Percentiles rank a stretch among this genome's conserved stretches.
Conservation (phyloP, 2,329 filamentous ascomycete species). For the Lecanosticta acicola region DNA sequence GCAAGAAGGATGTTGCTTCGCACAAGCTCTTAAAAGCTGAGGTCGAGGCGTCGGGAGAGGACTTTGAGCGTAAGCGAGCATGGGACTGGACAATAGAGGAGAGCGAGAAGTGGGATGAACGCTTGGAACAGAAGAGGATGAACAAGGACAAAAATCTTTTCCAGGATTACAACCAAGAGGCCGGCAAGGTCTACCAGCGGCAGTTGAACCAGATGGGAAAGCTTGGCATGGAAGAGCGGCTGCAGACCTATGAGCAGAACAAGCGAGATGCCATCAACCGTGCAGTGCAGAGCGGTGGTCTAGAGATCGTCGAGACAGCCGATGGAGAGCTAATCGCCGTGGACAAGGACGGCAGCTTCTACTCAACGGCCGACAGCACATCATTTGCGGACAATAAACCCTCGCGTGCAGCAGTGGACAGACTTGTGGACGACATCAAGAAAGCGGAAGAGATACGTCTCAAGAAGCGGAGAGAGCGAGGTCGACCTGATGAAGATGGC, state of each 20-base stretch:
- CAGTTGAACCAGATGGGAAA: slow-evolving; percentile 72
- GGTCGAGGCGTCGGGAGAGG: slow-evolving; percentile 74
- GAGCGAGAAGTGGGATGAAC: slow-evolving; percentile 87
- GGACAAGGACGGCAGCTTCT: slow-evolving; percentile 85
- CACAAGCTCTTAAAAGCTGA: slow-evolving; percentile 94
- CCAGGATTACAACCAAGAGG: slow-evolving; percentile 79
- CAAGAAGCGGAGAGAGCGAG: slow-evolving; percentile 78
- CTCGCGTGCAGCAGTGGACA: slow-evolving; percentile 78
- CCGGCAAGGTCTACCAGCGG: slow-evolving; percentile 87
- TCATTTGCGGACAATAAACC: slow-evolving; percentile 83
- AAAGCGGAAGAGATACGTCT: slow-evolving; percentile 82
- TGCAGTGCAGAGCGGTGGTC: slow-evolving; percentile 73
- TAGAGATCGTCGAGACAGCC: slow-evolving; percentile 94
- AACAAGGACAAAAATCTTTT: slow-evolving; percentile 84
- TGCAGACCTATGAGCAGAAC: slow-evolving; percentile 79
- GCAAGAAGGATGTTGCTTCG: slow-evolving; percentile 78
- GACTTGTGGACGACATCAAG: slow-evolving; percentile 75
- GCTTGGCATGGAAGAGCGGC: slow-evolving; percentile 27
- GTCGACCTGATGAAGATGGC: slow-evolving; percentile 69
- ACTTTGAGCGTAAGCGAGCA: slow-evolving; percentile 95
- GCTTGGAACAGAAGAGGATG: slow-evolving; percentile 75
- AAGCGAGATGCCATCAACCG: slow-evolving; percentile 80
- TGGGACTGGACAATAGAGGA: slow-evolving; percentile 99
- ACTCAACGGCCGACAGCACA: slow-evolving; percentile 72
- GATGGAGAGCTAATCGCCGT: slow-evolving; percentile 91